Base-by-base conservation (phyloP, 352 stramenopile species). In the Phytophthora pini region DNA sequence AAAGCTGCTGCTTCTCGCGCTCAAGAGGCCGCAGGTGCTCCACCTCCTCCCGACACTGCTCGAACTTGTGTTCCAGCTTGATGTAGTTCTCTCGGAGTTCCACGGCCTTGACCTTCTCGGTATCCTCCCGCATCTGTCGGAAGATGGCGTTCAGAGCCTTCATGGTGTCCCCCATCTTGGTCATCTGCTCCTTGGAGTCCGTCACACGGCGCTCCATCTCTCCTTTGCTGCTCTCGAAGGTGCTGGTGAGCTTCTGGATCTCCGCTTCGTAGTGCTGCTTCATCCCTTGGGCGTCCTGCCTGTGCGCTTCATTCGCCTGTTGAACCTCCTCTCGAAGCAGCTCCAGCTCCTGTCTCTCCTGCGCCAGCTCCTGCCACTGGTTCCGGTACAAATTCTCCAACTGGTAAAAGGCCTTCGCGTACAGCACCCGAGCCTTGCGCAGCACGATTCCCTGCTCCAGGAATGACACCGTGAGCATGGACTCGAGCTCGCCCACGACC, bases 101-200 rank as follows among this genome's bases (percentile, higher is more conserved):
- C 2, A 95, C 75, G 2, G 89, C 92, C 26, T 94, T 94, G 22
- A 97, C 80, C 26, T 93, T 93, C 34, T 97, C 89, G 0, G 79
- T 94, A 48, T 98, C 90, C 41, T 93, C 80, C 11, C 96, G 93
- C 90, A 98, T 98, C 38, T 97, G 91, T 2, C 87, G 74, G 53
- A 98, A 98, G 27, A 98, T 96, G 2, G 84, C 95, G 68, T 97
- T 98, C 0, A 98, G 77, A 13, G 92, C 94, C 50, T 94, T 94
- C 72, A 98, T 93, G 2, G 92, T 97, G 50, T 98, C 92, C 7
- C 81, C 79, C 90, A 98, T 98, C 49, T 95, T 94, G 22, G 79
- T 75, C 64, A 93, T 82, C 58, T 97, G 82, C 2, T 95, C 82
- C 57, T 95, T 93, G 2, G 81, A 80, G 10, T 94, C 83, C 0